Conservation (phyloP, 345 rosid genomes). For the Brassica rapa region DNA sequence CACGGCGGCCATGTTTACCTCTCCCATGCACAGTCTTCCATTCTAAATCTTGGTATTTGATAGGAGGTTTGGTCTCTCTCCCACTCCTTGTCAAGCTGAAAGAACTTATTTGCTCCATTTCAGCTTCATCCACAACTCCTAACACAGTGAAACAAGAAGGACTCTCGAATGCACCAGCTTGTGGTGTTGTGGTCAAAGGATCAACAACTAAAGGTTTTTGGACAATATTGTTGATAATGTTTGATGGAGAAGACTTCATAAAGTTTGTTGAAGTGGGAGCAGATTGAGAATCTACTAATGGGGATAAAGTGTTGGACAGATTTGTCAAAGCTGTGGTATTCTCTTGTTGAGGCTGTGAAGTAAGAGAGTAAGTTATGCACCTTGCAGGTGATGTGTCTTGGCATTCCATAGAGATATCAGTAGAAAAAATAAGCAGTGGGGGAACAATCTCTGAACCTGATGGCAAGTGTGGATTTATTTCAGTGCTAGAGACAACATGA, state of each 20-base stretch:
- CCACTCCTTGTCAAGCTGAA: neutral
- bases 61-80: neutral
- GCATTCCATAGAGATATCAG: too few species aligned
- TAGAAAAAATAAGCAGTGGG: too few species aligned
- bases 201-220: neutral
- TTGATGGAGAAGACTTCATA: neutral
- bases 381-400: too few species aligned
- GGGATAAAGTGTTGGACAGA: neutral
- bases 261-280: neutral
- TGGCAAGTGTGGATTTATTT: too few species aligned
- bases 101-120: neutral
- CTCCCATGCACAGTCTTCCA: neutral
- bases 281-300: neutral
- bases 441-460: too few species aligned
- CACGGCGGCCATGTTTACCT: neutral
- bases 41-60: neutral
- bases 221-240: neutral
- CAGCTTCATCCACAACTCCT: neutral
- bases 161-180: neutral
- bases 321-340: neutral
- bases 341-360: too few species aligned
- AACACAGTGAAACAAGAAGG: neutral
- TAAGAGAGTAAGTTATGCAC: too few species aligned
- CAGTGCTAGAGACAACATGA: too few species aligned
- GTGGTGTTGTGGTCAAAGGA: neutral